A percentile compares a stretch with the other conserved stretches of the same genome.
phyloP scores from a whole-genome alignment of 2,329 filamentous ascomycete genomes.

The Piedraia hortae region DNA sequence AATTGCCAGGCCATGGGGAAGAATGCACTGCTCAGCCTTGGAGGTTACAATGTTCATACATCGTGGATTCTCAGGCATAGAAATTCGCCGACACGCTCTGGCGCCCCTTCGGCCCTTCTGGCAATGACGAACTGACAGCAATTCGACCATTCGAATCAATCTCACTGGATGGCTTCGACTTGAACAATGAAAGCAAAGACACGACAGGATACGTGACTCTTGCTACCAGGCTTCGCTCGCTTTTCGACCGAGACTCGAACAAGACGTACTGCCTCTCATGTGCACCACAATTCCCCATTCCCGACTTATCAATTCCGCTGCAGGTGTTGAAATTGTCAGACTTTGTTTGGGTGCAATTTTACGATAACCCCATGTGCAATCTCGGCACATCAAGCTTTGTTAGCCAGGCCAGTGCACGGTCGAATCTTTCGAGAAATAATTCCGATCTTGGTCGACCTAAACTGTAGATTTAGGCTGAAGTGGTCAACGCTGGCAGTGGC shows the following conservation, averaged over 20 bases:
- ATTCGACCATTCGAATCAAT: conserved; percentile 5
- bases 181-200: conserved; percentile 13
- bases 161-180: conserved; percentile 13
- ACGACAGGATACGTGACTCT: conserved; percentile 9
- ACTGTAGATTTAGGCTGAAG: conserved; percentile 11
- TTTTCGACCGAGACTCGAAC: conserved; percentile 5
- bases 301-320: conserved; percentile 12
- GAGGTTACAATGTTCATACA: conserved; percentile 10
- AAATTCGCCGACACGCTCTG: conserved; percentile 12
- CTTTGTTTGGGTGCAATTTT: conserved; percentile 17
- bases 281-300: conserved; percentile 14
- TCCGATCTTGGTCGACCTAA: conserved; percentile 6
- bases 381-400: conserved; percentile 10
- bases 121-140: conserved; percentile 3
- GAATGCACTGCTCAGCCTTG: conserved; percentile 16
- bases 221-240: conserved; percentile 7
- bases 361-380: conserved; percentile 15
- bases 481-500: conserved; percentile 7
- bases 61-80: conserved; percentile 7
- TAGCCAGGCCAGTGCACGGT: conserved; percentile 10
- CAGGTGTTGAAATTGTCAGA: conserved; percentile 11
- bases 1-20: conserved; percentile 15
- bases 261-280: conserved; percentile 14
- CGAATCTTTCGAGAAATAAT: conserved; percentile 2
- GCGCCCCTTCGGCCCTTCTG: conserved; percentile 13